Base-by-base conservation (phyloP, 2,329 filamentous ascomycete genomes). In the Fusarium dlaminii region DNA sequence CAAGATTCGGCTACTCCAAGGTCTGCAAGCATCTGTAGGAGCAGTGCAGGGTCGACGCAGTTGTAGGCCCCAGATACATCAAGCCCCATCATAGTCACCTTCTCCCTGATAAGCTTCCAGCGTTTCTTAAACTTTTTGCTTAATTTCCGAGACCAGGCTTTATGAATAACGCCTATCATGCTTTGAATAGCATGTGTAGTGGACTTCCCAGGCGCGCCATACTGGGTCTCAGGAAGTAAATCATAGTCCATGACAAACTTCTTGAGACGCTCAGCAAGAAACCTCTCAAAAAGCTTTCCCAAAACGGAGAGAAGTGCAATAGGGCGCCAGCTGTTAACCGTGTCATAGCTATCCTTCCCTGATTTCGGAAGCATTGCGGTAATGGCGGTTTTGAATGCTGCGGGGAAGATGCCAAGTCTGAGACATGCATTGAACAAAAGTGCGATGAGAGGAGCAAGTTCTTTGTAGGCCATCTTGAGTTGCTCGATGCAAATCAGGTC, bases 401-500 rank as follows among this genome's bases (percentile, higher is more conserved):
- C 3, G 6, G 62, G 66, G 32, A 52, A 36, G 24, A 54, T 20
- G 1, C 13, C 12, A 6, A 70, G 58, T 9, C 10, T 32, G 5
- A 72, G 34, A 5, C 49, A 67, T 2, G 36, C 52, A 6, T 29
- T 27, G 29, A 72, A 61, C 5, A 32, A 12, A 11, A 10, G n/a
- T 17, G 27, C 8, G 9, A 69, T 32, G 11, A 24, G 14, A 17
- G 48, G 57, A 5, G 48, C 46, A n/a, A 63, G 13, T 2, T 29
- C 3, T 4, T 29, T 27, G 3, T 6, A 12, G 6, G 20, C 36
- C 56, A 55, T n/a, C 24, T 46, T 68, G n/a, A 63, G 24, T 29
- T 57, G 51, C n/a, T 72, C 66, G 34, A 55, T 66, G 20, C 61
- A 32, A 9, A 72, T 66, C 17, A 43, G n/a, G n/a, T 66, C 69